Evolutionary conservation across 129 eudicot genomes (phyloP), one percentile per base, ranked within the genome.

Genomic region (Dittrichia graveolens): DNA sequence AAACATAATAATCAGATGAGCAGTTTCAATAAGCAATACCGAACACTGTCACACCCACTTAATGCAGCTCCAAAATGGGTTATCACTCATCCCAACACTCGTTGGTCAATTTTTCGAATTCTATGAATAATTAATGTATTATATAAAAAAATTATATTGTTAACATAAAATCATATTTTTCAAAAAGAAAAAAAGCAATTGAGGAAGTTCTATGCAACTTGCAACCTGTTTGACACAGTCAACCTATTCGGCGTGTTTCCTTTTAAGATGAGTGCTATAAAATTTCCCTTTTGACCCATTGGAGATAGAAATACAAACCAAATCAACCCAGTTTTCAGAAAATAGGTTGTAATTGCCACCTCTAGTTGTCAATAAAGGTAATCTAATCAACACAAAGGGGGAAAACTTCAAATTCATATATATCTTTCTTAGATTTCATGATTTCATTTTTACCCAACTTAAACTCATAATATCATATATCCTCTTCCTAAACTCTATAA

Each of bases 21-120:
- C 48, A 68, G 43, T n/a, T 11, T 49, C 5, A 66, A 66, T 57
- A 66, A 12, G 72, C 57, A 31, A 50, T 68, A 41, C 37, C 37
- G 37, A 50, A 49, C 44, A 11, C 47, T 16, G 31, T 24, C 31
- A 24, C 31, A 24, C 31, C 31, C 31, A 24, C 48, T 14, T 50
- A 16, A 38, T 66, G 71, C 38, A 8, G 57, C 41, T 8, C 54
- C 42, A 45, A 43, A 7, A 7, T 62, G 67, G 49, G 54, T 65
- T 65, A 40, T 24, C 31, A 24, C 31, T 24, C 31, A 24, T 24
- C 31, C 31, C 31, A 24, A 24, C 31, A 24, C 31, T 24, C 31
- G 0, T 24, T 24, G 0, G 31, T 24, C 55, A 7, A 16, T 13
- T 18, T 41, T 43, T 7, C 52, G 14, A 63, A 6, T 16, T 10